Evolutionary conservation across 2,329 filamentous ascomycete species (phyloP), one percentile per base, ranked within the genome.

Genomic region (Stagonosporopsis vannaccii): DNA sequence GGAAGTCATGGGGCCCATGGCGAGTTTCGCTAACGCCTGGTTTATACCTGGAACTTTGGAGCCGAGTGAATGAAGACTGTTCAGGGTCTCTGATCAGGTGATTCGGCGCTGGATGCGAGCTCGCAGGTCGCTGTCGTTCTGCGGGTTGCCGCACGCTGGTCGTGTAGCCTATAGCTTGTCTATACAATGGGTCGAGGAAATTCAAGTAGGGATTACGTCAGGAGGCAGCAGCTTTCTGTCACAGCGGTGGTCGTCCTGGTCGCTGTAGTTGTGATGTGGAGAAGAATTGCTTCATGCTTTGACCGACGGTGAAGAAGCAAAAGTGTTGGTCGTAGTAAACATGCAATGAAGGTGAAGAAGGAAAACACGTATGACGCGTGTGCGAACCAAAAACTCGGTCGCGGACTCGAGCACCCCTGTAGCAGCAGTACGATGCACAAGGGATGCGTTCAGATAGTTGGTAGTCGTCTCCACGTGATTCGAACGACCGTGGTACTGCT

Each of bases 241-340:
- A 65, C 60, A 58, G 54, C 44, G 49, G 23, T 32, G 39, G 43
- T 30, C 48, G 43, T 54, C 28, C 36, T 28, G 43, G 44, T 47
- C 47, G 49, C 48, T 49, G 26, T 50, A 41, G 42, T 37, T 39
- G 36, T 39, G 23, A 15, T 35, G 49, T 47, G n/a, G 46, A 48
- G 26, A 28, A 28, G 44, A 45, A 28, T 41, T n/a, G 17, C 51
- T 61, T 58, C 59, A 63, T 63, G 56, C 52, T 58, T 61, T 65
- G 45, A 12, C 7, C 26, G 8, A 58, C 12, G 42, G 39, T 35
- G 20, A 49, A 33, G 4, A 44, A 13, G 15, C 17, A 11, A 37
- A 11, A 37, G 37, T 40, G 37, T 20, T 23, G 17, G 39, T 8
- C n/a, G 48, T 5, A 39, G 44, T 35, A 36, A 37, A 52, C 26